Conservation (phyloP, 306 rosid species). For the Vigna reflexopilosa region DNA sequence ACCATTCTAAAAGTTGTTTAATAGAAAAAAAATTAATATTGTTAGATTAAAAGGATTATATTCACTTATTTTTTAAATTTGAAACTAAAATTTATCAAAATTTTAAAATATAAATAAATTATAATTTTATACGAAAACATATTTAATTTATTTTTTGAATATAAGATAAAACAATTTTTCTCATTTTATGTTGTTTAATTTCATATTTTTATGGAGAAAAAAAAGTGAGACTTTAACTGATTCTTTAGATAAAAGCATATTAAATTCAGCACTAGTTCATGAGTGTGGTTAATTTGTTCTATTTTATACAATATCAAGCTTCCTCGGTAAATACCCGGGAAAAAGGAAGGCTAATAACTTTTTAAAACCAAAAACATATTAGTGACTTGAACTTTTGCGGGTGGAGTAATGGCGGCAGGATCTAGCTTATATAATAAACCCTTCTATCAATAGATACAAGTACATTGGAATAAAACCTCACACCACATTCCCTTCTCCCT, state of each 20-base stretch:
- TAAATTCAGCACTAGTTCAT: background rate
- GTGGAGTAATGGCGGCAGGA: slow-evolving; percentile 35
- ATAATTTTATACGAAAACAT: too few species aligned
- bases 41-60: too few species aligned
- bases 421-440: background rate
- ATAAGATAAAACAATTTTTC: background rate
- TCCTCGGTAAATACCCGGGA: background rate
- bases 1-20: rapidly evolving
- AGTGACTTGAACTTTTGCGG: slow-evolving; percentile 8
- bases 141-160: background rate
- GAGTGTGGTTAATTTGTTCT: background rate
- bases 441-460: background rate
- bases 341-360: too few species aligned
- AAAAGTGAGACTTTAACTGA: too few species aligned
- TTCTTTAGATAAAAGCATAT: slow-evolving; percentile 3
- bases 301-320: background rate
- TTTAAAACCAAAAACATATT: background rate
- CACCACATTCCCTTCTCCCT: slow-evolving; percentile 14
- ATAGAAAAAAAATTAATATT: too few species aligned
- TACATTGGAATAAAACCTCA: background rate
- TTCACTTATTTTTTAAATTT: too few species aligned
- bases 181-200: too few species aligned
- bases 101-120: too few species aligned
- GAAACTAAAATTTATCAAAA: too few species aligned
- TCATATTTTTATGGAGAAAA: too few species aligned